Evolutionary conservation across 805 yeast genomes (phyloP).

Genomic region (Suhomyces prunicola): DNA sequence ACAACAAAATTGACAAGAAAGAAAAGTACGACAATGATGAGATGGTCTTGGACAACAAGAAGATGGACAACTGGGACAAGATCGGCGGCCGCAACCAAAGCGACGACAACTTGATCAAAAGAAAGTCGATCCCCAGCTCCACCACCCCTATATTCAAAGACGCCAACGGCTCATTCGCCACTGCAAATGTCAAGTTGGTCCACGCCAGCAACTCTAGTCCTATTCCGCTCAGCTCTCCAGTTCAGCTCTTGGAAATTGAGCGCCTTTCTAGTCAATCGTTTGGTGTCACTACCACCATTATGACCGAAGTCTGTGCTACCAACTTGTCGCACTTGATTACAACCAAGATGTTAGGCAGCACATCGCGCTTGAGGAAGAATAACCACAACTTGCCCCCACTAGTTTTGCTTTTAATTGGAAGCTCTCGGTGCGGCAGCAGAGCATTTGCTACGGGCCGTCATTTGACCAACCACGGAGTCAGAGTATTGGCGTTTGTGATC

Average conservation of each 20-base stretch:
- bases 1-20: conserved; percentile 52
- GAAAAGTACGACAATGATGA: conserved; percentile 66
- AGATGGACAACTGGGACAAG: conserved; percentile 53
- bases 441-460: conserved; percentile 80
- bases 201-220: conserved; percentile 21
- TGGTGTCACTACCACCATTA: conserved; percentile 45
- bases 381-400: conserved; percentile 81
- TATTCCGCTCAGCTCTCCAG: conserved; percentile 67
- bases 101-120: conserved; percentile 3
- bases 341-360: conserved; percentile 61
- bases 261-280: conserved; percentile 49
- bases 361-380: conserved; percentile 54
- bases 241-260: conserved; percentile 77
- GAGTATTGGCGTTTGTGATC: conserved; percentile 54
- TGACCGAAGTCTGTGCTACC: conserved; percentile 67
- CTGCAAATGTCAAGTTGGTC: conserved; percentile 17
- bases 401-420: conserved; percentile 68
- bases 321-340: conserved; percentile 60
- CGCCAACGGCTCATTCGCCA: conserved; percentile 7
- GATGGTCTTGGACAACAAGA: conserved; percentile 55
- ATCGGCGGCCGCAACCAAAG: conserved; percentile 22
- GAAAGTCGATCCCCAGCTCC: conserved; percentile 7
- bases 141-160: conserved; percentile 14
- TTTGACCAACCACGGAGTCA: conserved; percentile 66
- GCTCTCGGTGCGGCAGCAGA: conserved; percentile 68